These are phyloP conservation scores for Trametes sp. DNA, from an alignment of 1,284 basidiomycete species.

Conservation along the genomic window DNA sequence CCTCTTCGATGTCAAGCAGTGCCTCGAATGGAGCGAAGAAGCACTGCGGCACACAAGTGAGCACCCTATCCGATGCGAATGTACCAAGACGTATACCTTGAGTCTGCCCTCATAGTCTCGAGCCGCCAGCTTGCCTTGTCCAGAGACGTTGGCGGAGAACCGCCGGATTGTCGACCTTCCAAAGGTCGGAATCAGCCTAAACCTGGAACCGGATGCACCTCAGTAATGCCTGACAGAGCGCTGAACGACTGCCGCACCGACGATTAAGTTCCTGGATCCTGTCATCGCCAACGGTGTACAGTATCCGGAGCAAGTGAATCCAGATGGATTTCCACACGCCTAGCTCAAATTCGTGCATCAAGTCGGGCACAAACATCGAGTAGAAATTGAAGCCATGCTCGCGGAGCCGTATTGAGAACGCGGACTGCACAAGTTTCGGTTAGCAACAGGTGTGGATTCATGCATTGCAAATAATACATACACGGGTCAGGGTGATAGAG, in stretches of 20 bases:
- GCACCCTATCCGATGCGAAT: too few species aligned
- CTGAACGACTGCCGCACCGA: conserved; percentile 17
- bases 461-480: too few species aligned
- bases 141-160: conserved; percentile 35
- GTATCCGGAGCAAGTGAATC: conserved; percentile 35
- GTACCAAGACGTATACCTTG: conserved; percentile 43
- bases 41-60: conserved; percentile 42
- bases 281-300: conserved; percentile 22
- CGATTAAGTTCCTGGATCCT: conserved; percentile 27
- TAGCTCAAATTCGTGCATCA: conserved; percentile 39
- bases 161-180: conserved; percentile 37
- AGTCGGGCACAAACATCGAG: conserved; percentile 29
- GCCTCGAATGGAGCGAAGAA: conserved; percentile 42
- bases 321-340: conserved; percentile 38
- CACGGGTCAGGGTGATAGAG: conserved; percentile 7
- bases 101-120: conserved; percentile 41
- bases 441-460: too few species aligned
- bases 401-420: conserved; percentile 37
- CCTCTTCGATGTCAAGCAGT: conserved; percentile 37
- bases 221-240: neutral
- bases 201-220: conserved; percentile 22
- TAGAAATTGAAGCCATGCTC: conserved; percentile 29
- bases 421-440: neutral
- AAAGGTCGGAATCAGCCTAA: conserved; percentile 35
- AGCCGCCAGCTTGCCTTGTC: conserved; percentile 39